These are phyloP conservation scores for Parathielavia hyrcaniae DNA, from an alignment of 495 filamentous ascomycete species.

Conservation along the genomic window DNA sequence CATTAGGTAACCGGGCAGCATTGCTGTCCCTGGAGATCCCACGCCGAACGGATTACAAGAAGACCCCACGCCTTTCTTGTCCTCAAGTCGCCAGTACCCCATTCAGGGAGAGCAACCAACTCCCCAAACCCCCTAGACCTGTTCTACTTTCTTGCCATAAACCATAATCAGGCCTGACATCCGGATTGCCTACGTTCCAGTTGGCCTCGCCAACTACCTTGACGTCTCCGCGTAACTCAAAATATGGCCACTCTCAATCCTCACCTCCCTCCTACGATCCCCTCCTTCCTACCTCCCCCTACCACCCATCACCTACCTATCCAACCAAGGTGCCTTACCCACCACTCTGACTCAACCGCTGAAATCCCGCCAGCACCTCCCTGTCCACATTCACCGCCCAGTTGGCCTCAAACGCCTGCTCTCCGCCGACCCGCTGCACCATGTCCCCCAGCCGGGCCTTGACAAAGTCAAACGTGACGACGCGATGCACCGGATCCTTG, in stretches of 20 bases:
- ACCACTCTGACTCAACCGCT: constrained; percentile 23
- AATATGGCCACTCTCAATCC: background rate
- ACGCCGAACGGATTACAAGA: no score
- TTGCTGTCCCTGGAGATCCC: no score
- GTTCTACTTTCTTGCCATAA: background rate
- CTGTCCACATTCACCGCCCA: constrained; percentile 86
- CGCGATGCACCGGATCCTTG: constrained; percentile 63
- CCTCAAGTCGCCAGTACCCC: no score
- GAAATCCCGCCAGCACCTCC: constrained; percentile 67
- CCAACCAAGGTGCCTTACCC: no score
- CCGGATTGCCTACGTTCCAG: background rate
- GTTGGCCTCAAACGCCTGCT: constrained; percentile 62
- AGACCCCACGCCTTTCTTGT: no score
- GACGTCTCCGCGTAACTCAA: background rate
- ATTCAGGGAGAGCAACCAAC: no score
- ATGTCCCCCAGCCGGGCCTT: constrained; percentile 57
- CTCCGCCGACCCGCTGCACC: constrained; percentile 64
- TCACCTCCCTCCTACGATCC: background rate
- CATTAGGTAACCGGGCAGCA: no score
- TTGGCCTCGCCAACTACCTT: background rate
- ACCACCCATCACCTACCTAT: background rate
- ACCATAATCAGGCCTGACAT: background rate
- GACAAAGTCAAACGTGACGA: constrained; percentile 66
- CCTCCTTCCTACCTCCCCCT: background rate
- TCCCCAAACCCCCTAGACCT: no score